Conservation (phyloP, 805 yeast species). For the Kuraishia cidri region DNA sequence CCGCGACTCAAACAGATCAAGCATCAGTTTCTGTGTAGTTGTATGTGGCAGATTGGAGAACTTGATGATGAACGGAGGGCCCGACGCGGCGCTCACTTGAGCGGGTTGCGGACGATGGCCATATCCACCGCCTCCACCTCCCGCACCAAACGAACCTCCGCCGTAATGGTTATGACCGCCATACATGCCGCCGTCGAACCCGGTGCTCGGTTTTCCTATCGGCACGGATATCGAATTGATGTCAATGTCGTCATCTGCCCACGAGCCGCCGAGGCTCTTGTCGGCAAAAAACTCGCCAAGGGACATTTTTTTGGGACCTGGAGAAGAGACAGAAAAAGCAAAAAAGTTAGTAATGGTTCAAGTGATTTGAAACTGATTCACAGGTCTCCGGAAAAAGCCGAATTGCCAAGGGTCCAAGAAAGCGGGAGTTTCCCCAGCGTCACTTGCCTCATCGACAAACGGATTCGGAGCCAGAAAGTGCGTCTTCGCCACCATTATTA, state of each 20-base stretch:
- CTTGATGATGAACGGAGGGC: conserved; percentile 62
- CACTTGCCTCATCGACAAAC: too few relatives aligned
- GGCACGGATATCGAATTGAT: conserved; percentile 49
- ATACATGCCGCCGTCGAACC: not conserved
- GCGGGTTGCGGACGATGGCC: conserved; percentile 1
- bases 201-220: conserved; percentile 6
- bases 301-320: conserved; percentile 29
- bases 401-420: too few relatives aligned
- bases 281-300: conserved; percentile 35
- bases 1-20: conserved; percentile 55
- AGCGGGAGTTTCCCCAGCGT: too few relatives aligned
- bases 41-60: conserved; percentile 50
- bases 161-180: not conserved
- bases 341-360: too few relatives aligned
- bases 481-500: too few relatives aligned
- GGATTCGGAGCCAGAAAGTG: too few relatives aligned
- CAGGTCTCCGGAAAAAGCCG: too few relatives aligned
- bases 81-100: conserved; percentile 2
- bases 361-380: too few relatives aligned
- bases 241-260: conserved; percentile 72
- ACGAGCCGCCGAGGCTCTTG: conserved; percentile 39
- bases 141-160: not conserved
- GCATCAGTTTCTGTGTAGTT: conserved; percentile 39
- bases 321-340: too few relatives aligned
- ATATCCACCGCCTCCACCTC: not conserved